Base-by-base conservation (phyloP, 73 alveolate species). In the Paramecium sexaurelia region DNA sequence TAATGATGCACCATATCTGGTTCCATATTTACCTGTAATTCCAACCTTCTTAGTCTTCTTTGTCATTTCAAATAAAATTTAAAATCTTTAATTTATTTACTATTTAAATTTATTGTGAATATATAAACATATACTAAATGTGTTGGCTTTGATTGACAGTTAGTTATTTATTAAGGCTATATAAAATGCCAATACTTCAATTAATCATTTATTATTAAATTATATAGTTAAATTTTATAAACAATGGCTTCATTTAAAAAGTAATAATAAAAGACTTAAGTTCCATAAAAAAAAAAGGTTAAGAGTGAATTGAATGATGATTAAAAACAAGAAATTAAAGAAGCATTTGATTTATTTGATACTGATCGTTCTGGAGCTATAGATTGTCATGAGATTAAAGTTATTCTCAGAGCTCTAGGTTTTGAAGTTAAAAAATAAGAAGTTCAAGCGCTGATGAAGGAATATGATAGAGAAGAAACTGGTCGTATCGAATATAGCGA, bases 311-410 rank as follows among this genome's bases (percentile, higher is more conserved):
- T 88, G 35, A 69, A 90, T 40, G 94, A 88, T 55, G 99, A 96
- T 35, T 95, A 96, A 94, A 98, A 95, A 67, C 96, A 98, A 92
- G 99, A 97, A 93, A 95, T 98, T 45, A 98, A 98, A 92, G 99
- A 98, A 86, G 99, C 99, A 7, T 98, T 98, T 91, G 99, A 98
- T 88, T 94, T 97, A 91, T 98, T 98, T 92, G 99, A 97, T 92
- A 97, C 99, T 78, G 99, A 98, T 93, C 97, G 97, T 92, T 95
- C 99, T 45, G 99, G 99, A 10, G 96, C 97, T 94, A 98, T 98
- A 84, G 99, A 98, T 95, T 98, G 96, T 91, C 99, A 98, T 92
- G 99, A 98, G 92, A 95, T 98, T n/a, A 98, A 98, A 94, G 99
- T 96, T 41, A 82, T 88, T 29, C 68, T 88, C 29, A 83, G 94